Evolutionary conservation across 495 filamentous ascomycete genomes (phyloP), one percentile per base, ranked within the genome.

Genomic region (Niebla homalea): DNA sequence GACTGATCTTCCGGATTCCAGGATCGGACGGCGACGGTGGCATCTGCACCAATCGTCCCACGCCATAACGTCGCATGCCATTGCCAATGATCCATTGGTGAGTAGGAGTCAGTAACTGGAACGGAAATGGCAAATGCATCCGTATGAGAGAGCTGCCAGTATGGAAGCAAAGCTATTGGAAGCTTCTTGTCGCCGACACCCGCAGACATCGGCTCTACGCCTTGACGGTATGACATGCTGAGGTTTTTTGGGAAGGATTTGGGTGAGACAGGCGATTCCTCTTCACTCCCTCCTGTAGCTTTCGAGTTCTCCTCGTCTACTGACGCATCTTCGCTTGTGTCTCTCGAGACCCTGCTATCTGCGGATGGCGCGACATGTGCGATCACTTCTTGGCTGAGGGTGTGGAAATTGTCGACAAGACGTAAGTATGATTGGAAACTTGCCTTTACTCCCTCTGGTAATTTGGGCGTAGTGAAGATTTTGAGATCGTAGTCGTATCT

Each of bases 11-110:
- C 50, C n/a, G 26, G 23, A 14, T 21, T 47, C 16, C 46, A 37
- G 16, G 45, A 50, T 52, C 69, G 67, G 35, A 82, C 74, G 55
- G 78, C 90, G 19, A 98, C 75, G 0, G 87, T 94, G 52, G 96
- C 71, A 66, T 98, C 92, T 0, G 89, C 78, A 0, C 87, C 89
- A 0, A 90, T 75, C 46, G 86, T 84, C 1, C 85, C 84, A 1
- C 89, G 81, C 90, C 90, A 98, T 3, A 95, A 74, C 45, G 85
- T 92, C 23, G 90, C 92, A 71, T 90, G 87, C 92, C 92, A 96
- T 65, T 95, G 88, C 92, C 92, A 98, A 62, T 98, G 92, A 59
- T 98, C 88, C 25, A 86, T 70, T 0, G 86, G 81, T 1, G 76
- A 75, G 61, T 94, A 94, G 2, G 77, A 70, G 56, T 95, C 89